Evolutionary conservation across 768 basidiomycete genomes (phyloP), one percentile per base, ranked within the genome.

Genomic region (Rhizopogon salebrosus): DNA sequence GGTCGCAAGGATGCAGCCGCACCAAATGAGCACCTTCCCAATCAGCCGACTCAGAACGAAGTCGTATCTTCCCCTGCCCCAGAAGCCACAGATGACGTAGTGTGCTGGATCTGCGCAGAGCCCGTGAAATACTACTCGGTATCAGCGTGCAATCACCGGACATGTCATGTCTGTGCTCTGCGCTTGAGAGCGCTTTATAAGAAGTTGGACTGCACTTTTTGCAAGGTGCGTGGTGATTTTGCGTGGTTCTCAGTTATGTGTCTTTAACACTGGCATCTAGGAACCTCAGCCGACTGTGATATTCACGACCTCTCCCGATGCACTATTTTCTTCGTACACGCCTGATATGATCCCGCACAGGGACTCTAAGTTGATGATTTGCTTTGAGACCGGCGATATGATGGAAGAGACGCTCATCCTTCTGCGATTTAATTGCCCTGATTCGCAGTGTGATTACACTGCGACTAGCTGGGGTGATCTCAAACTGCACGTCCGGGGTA

Each of bases 91-190:
- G 68, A 72, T 11, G 79, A 82, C 16, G 62, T 67, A 46, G 66
- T 85, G 10, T 98, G 95, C 71, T 95, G 85, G 81, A 98, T 98
- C 69, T 97, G 95, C 63, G 94, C 94, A 1, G 93, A 98, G 62
- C 86, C 87, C 4, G 85, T 95, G 69, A 93, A 89, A 64, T 95
- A 92, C 64, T 93, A 86, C 67, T 82, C 91, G 6, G 71, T 97
- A 27, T 87, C 94, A 16, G 81, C 87, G 51, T 99, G 95, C 71
- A 92, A 92, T 65, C 95, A 99, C 64, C 76, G 90, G 48, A 98
- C 92, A 3, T 98, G 95, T 75, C 94, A 97, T 70, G 85, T 95
- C 54, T 99, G 95, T 63, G 85, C 90, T 0, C 70, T 98, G 48
- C 82, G 95, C 6, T 70, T 98, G 26, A 73, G 95, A 36, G 92